These are phyloP conservation scores for Cladosporium sp. DNA, from an alignment of 2,329 filamentous ascomycete species.

Conservation along the genomic window DNA sequence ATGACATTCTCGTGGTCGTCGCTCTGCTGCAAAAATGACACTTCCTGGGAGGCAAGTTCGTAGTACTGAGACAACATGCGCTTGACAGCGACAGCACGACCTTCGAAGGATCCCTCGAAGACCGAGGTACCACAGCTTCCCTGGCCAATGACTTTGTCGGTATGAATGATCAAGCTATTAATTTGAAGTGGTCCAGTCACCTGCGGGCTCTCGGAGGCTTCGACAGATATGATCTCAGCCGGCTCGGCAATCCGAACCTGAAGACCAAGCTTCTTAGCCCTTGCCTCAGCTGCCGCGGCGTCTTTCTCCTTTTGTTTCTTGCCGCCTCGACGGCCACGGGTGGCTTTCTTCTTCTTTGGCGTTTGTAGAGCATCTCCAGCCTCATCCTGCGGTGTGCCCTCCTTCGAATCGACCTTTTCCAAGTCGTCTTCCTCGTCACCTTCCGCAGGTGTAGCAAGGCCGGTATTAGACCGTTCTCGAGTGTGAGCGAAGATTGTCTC, in stretches of 20 bases:
- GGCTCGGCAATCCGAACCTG: slow-evolving; percentile 36
- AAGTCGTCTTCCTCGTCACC: slow-evolving; percentile 14
- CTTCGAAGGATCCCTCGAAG: slow-evolving; percentile 86
- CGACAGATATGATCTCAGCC: slow-evolving; percentile 41
- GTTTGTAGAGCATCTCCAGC: slow-evolving; percentile 27
- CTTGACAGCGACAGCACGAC: slow-evolving; percentile 90
- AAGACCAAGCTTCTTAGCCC: slow-evolving; percentile 29
- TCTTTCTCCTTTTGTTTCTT: slow-evolving; percentile 39
- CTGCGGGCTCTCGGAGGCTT: slow-evolving; percentile 37
- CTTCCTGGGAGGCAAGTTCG: slow-evolving; percentile 91
- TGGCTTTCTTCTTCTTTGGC: slow-evolving; percentile 47
- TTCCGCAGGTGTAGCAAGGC: background rate
- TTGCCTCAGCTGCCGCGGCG: slow-evolving; percentile 29
- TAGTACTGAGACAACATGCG: slow-evolving; percentile 95
- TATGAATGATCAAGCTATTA: slow-evolving; percentile 57
- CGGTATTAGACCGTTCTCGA: background rate
- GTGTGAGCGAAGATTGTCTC: slow-evolving; percentile 27
- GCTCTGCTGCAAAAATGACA: slow-evolving; percentile 82
- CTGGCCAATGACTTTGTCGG: slow-evolving; percentile 59
- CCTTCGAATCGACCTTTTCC: slow-evolving; percentile 14
- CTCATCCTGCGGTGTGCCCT: slow-evolving; percentile 18
- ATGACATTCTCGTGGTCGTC: slow-evolving; percentile 97
- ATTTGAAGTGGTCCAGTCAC: slow-evolving; percentile 52
- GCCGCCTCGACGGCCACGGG: slow-evolving; percentile 46
- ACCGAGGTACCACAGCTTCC: slow-evolving; percentile 97